phyloP scores from a whole-genome alignment of 768 basidiomycete genomes.

The Boletus subparvulus region DNA sequence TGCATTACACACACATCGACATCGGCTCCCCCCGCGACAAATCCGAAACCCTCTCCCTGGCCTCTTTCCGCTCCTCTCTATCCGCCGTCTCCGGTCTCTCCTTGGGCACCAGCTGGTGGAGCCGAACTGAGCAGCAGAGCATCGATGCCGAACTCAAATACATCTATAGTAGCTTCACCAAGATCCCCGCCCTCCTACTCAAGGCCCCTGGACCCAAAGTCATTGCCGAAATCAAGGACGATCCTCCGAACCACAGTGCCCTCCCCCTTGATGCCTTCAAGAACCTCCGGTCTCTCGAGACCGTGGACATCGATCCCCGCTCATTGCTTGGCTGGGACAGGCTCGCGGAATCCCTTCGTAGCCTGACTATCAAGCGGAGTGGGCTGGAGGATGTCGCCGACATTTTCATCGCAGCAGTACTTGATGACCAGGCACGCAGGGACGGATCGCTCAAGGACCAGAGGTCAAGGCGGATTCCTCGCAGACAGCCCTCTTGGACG shows the following conservation, averaged over 20 bases:
- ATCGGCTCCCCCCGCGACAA: constrained; percentile 51
- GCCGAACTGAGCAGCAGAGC: constrained; percentile 51
- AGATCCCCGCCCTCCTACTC: constrained; percentile 75
- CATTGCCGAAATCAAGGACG: constrained; percentile 66
- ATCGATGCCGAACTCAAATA: constrained; percentile 79
- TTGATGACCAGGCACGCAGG: constrained; percentile 71
- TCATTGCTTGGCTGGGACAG: constrained; percentile 81
- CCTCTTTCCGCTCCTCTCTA: constrained; percentile 73
- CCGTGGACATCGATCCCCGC: constrained; percentile 80
- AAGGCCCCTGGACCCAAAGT: constrained; percentile 61
- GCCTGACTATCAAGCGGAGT: constrained; percentile 74
- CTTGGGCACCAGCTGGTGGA: constrained; percentile 74
- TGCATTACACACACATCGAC: constrained; percentile 64
- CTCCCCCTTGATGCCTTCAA: constrained; percentile 84
- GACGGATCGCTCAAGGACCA: constrained; percentile 52
- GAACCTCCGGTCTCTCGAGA: constrained; percentile 74
- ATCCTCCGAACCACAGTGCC: constrained; percentile 70
- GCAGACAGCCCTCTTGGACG: constrained; percentile 47
- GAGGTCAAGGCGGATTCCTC: constrained; percentile 45
- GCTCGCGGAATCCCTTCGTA: constrained; percentile 65
- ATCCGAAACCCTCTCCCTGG: constrained; percentile 71
- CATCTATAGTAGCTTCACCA: constrained; percentile 88
- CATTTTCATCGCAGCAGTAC: constrained; percentile 70
- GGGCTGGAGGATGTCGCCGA: constrained; percentile 81
- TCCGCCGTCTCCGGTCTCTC: constrained; percentile 77